Conservation (phyloP, 176 grass and related monocot genomes). For the Avena eriantha region DNA sequence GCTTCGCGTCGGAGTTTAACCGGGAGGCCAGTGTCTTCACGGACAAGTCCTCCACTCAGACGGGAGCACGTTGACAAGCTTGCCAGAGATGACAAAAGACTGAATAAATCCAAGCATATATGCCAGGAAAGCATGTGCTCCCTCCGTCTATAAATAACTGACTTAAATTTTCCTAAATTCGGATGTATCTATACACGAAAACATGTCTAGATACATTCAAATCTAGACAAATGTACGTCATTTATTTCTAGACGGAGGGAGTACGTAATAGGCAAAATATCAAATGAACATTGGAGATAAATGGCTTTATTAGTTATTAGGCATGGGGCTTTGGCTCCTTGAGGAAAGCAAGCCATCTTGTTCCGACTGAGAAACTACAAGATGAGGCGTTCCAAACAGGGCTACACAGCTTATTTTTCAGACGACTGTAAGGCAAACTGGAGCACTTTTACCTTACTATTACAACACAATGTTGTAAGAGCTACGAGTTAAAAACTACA, state of each 20-base stretch:
- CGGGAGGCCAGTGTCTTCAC: background rate
- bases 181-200: too few relatives aligned
- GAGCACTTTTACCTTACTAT: background rate
- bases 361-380: background rate
- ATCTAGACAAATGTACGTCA: too few relatives aligned
- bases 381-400: background rate
- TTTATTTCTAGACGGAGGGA: too few relatives aligned
- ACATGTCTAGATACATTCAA: too few relatives aligned
- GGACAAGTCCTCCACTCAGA: background rate
- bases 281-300: background rate
- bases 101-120: background rate
- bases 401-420: background rate
- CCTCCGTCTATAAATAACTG: too few relatives aligned
- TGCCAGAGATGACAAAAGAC: background rate
- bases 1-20: background rate
- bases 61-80: background rate
- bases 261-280: background rate
- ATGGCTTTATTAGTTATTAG: background rate
- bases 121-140: background rate
- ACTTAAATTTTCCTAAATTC: too few relatives aligned
- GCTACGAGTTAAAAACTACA: background rate
- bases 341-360: background rate
- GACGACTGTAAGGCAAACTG: background rate
- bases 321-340: background rate
- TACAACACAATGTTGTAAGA: background rate